Percentiles rank a stretch among this genome's conserved stretches.
Conservation (phyloP, 2,329 filamentous ascomycete genomes). For the Karstenula rhodostoma region DNA sequence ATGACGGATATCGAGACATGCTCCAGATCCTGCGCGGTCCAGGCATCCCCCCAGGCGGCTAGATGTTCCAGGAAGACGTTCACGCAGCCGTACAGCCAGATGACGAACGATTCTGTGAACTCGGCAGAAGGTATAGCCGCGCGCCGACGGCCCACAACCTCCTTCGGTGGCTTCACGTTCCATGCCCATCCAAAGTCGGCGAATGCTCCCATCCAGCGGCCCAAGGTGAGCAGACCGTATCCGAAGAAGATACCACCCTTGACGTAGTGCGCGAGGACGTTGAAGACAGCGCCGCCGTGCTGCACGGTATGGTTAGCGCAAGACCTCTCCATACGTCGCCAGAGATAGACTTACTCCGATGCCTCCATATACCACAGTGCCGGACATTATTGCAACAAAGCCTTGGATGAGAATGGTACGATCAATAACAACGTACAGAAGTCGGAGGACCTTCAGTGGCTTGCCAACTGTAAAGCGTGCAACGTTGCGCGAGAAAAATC, state of each 20-base stretch:
- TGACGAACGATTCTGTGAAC: constrained; percentile 87
- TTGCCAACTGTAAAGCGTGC: constrained; percentile 62
- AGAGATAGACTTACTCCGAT: constrained; percentile 74
- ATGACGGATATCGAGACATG: constrained; percentile 92
- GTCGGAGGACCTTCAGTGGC: constrained; percentile 64
- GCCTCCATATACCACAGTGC: constrained; percentile 78
- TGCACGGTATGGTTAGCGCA: constrained; percentile 45
- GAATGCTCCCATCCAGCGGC: constrained; percentile 90
- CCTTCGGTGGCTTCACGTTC: constrained; percentile 77
- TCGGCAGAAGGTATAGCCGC: constrained; percentile 75
- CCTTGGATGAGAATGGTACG: constrained; percentile 80
- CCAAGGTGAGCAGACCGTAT: constrained; percentile 86
- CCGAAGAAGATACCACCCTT: constrained; percentile 96
- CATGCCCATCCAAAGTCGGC: constrained; percentile 93
- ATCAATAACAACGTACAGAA: constrained; percentile 74
- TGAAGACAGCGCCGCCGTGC: constrained; percentile 76
- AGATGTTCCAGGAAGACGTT: constrained; percentile 96
- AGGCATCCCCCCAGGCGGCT: constrained; percentile 72
- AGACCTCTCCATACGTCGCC: neutral
- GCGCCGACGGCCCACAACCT: constrained; percentile 69
- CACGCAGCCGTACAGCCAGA: constrained; percentile 86
- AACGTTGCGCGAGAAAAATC: constrained; percentile 63
- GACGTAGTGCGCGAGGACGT: constrained; percentile 88
- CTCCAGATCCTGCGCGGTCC: constrained; percentile 83
- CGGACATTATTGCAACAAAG: constrained; percentile 75